Evolutionary conservation across 805 yeast species (phyloP).

Genomic region (Jamesozyma piceae): DNA sequence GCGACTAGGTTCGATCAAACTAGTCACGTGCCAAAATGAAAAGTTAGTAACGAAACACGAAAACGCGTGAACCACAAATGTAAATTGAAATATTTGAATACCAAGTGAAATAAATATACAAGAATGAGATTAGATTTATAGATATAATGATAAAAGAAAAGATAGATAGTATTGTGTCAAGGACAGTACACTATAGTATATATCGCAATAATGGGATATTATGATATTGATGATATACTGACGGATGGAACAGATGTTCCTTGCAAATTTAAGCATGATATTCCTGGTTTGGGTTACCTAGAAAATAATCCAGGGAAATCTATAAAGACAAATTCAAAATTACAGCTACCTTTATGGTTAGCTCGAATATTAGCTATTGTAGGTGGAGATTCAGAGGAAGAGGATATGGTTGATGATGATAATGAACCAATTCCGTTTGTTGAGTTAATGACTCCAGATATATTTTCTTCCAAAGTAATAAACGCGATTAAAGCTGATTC

Average conservation of each 20-base stretch:
- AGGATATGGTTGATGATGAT: constrained; percentile 19
- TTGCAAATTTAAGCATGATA: constrained; percentile 62
- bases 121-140: no score
- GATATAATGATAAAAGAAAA: no score
- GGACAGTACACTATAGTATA: no score
- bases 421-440: constrained; percentile 42
- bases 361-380: constrained; percentile 64
- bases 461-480: constrained; percentile 52
- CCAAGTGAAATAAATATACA: no score
- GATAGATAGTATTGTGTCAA: no score
- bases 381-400: constrained; percentile 26
- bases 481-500: constrained; percentile 79
- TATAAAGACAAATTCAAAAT: constrained; percentile 45
- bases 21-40: no score
- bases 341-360: constrained; percentile 84
- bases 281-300: constrained; percentile 82
- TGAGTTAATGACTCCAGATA: constrained; percentile 62
- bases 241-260: constrained; percentile 70
- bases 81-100: no score
- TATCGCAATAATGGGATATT: constrained; percentile 40
- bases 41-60: no score
- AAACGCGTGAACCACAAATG: no score
- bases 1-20: no score
- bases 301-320: constrained; percentile 65
- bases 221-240: constrained; percentile 67